Evolutionary conservation across 1,284 basidiomycete species (phyloP).

Genomic region (Xerocomus amazonicus): DNA sequence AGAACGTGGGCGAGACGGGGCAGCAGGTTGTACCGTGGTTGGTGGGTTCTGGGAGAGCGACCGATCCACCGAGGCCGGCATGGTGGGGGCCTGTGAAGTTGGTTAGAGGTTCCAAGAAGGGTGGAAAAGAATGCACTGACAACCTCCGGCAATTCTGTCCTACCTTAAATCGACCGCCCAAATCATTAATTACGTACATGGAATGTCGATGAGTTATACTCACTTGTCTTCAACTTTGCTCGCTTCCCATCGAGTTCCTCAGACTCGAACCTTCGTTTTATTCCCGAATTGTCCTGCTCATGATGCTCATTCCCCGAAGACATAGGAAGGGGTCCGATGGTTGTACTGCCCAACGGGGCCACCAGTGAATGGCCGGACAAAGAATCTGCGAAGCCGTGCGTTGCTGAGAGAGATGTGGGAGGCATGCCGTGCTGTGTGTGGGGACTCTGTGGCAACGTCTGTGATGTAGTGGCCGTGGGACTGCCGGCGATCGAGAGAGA

Average conservation of each 20-base stretch:
- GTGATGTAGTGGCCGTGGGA: constrained; percentile 34
- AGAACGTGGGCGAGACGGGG: constrained; percentile 36
- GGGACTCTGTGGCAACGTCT: constrained; percentile 38
- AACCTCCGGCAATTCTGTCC: constrained; percentile 42
- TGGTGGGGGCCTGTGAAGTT: constrained; percentile 18
- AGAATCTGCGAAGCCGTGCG: constrained; percentile 27
- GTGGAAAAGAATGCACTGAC: constrained; percentile 23
- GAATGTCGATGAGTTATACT: constrained; percentile 16
- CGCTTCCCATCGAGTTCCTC: constrained; percentile 66
- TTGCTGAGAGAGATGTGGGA: constrained; percentile 23
- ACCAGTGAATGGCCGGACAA: constrained; percentile 22
- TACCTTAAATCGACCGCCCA: constrained; percentile 29
- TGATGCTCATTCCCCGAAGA: constrained; percentile 18
- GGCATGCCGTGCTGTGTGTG: constrained; percentile 35
- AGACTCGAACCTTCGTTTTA: constrained; percentile 68
- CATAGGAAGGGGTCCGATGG: constrained; percentile 9
- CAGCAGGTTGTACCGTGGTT: constrained; percentile 12
- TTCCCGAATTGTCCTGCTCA: constrained; percentile 49
- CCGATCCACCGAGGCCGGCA: constrained; percentile 22
- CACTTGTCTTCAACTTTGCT: constrained; percentile 66
- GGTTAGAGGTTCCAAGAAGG: constrained; percentile 16
- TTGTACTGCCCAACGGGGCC: constrained; percentile 10
- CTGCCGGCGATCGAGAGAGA: constrained; percentile 21
- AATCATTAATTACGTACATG: constrained; percentile 30
- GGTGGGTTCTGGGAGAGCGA: constrained; percentile 15